Percentiles rank a stretch among this genome's conserved stretches.
Evolutionary conservation across 1,284 basidiomycete species (phyloP).

Genomic region (Mycena sp.): DNA sequence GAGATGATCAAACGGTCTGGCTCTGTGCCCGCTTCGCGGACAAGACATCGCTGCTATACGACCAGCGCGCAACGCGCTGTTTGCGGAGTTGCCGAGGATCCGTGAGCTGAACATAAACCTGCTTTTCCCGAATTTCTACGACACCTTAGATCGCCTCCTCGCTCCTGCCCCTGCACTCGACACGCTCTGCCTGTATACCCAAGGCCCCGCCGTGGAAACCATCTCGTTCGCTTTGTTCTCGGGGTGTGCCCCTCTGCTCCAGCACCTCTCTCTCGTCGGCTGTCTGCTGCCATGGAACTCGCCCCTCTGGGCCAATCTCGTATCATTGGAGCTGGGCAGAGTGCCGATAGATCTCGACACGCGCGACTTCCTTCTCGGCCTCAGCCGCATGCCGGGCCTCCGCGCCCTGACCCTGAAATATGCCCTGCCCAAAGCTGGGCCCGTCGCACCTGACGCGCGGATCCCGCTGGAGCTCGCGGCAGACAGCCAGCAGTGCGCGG

Average conservation of each 20-base stretch:
- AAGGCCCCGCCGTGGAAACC: neutral
- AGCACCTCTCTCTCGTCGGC: slow-evolving; percentile 14
- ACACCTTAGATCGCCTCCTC: no score
- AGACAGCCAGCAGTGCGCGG: neutral
- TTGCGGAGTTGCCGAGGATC: no score
- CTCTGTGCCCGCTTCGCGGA: neutral
- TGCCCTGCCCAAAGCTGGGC: neutral
- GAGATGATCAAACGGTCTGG: slow-evolving; percentile 22
- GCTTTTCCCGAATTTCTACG: no score
- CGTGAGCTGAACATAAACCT: no score
- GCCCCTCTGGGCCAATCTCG: slow-evolving; percentile 11
- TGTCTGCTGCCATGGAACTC: neutral
- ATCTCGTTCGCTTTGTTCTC: neutral
- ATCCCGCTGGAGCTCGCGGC: neutral
- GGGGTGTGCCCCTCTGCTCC: slow-evolving; percentile 3
- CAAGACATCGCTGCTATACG: no score
- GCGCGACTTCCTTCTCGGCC: neutral
- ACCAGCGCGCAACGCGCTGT: no score
- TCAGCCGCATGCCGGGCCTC: neutral
- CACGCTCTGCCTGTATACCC: neutral
- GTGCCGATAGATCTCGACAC: neutral
- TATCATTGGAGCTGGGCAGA: slow-evolving; percentile 16
- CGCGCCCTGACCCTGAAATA: neutral
- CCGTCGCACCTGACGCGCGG: neutral
- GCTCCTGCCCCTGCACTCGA: slow-evolving; percentile 9